Evolutionary conservation across 2,329 filamentous ascomycete species (phyloP).

Genomic region (Akanthomyces dipterigenus): DNA sequence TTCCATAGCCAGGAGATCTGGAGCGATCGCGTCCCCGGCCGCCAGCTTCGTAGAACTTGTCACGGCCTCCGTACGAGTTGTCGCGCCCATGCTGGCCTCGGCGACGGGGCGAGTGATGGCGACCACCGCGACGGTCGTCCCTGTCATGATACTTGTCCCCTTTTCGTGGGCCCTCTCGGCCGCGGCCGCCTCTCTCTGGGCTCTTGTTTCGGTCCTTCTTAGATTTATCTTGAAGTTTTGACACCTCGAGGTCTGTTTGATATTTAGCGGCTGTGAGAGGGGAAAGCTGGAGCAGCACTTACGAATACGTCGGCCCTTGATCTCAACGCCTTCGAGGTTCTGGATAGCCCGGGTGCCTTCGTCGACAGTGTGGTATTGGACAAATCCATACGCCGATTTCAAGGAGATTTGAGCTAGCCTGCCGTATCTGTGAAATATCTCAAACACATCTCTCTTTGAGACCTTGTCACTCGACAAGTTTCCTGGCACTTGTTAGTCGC

Average conservation of each 20-base stretch:
- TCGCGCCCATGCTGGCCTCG: slow-evolving; percentile 55
- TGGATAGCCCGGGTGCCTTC: slow-evolving; percentile 72
- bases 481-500: slow-evolving; percentile 44
- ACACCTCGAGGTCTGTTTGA: slow-evolving; percentile 73
- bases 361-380: slow-evolving; percentile 75
- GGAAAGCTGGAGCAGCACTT: slow-evolving; percentile 34
- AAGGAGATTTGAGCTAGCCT: slow-evolving; percentile 90
- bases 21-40: slow-evolving; percentile 54
- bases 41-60: slow-evolving; percentile 36
- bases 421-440: slow-evolving; percentile 80
- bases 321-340: slow-evolving; percentile 69
- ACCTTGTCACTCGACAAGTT: slow-evolving; percentile 91
- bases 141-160: slow-evolving; percentile 40
- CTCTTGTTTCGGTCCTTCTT: slow-evolving; percentile 54
- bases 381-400: slow-evolving; percentile 94
- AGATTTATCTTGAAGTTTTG: slow-evolving; percentile 71
- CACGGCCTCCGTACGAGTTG: slow-evolving; percentile 48
- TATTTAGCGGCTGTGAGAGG: slow-evolving; percentile 22
- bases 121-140: slow-evolving; percentile 59
- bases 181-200: slow-evolving; percentile 50
- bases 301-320: slow-evolving; percentile 92
- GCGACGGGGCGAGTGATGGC: slow-evolving; percentile 52
- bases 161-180: slow-evolving; percentile 25
- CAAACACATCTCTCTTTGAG: slow-evolving; percentile 88
- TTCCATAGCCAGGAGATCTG: slow-evolving; percentile 51